phyloP scores from a whole-genome alignment of 345 rosid species.

The Hirschfeldia incana region DNA sequence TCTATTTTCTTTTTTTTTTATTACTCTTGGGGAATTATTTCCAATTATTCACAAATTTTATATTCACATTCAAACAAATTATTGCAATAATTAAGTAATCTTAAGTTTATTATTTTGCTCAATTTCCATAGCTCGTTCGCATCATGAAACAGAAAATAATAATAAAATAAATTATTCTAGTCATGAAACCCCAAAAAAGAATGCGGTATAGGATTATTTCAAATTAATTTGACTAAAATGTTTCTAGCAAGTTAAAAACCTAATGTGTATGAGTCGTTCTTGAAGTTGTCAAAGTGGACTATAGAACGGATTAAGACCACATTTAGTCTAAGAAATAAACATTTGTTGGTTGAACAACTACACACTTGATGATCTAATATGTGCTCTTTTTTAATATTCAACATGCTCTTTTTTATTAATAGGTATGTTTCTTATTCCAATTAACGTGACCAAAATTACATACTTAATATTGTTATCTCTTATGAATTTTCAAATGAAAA shows the following conservation, averaged over 20 bases:
- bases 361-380: slow-evolving; percentile 10
- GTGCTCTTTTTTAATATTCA: not conserved
- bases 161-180: not conserved
- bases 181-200: not conserved
- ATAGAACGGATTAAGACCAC: not conserved
- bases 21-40: not conserved
- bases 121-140: not conserved
- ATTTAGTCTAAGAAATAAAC: slow-evolving; percentile 10
- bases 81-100: not conserved
- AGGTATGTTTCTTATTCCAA: not conserved
- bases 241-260: not conserved
- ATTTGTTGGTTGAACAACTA: not conserved
- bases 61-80: not conserved
- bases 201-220: not conserved
- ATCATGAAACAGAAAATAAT: not conserved
- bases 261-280: slow-evolving; percentile 2
- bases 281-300: slow-evolving; percentile 33
- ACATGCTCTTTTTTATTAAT: not conserved
- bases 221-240: not conserved
- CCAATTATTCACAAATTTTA: not conserved
- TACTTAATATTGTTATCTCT: not conserved
- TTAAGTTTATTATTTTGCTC: not conserved
- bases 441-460: not conserved
- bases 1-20: slow-evolving; percentile 1
- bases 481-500: not conserved